phyloP scores from a whole-genome alignment of 345 rosid genomes.

The Euphorbia pulcherrima region DNA sequence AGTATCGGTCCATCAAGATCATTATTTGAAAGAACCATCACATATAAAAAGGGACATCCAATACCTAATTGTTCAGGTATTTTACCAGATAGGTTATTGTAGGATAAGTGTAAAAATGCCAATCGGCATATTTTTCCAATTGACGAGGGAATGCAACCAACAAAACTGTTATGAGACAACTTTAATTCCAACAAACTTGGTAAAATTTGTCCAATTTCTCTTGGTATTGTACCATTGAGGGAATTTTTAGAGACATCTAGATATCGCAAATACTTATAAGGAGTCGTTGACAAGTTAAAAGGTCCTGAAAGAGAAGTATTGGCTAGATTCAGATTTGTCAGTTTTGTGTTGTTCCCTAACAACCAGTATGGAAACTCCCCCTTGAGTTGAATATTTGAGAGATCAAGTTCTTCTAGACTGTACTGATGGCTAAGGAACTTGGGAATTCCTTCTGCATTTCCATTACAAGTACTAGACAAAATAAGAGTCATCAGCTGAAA shows the following conservation, averaged over 20 bases:
- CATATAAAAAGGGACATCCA: neutral
- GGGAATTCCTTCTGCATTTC: neutral
- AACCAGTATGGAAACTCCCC: conserved; percentile 3
- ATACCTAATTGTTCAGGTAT: neutral
- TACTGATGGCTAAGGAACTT: neutral
- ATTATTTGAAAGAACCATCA: neutral
- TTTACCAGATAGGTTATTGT: neutral
- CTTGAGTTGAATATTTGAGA: neutral
- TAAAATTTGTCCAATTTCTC: neutral
- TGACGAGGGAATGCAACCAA: neutral
- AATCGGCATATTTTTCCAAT: neutral
- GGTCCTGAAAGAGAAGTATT: neutral
- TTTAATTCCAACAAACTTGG: neutral
- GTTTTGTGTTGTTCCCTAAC: neutral
- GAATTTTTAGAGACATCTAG: neutral
- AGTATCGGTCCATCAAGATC: neutral
- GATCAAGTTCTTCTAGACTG: neutral
- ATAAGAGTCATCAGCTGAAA: neutral
- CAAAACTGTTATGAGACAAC: neutral
- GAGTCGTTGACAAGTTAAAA: neutral
- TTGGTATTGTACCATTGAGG: neutral
- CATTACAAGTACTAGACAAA: neutral
- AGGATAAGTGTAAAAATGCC: neutral
- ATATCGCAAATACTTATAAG: neutral
- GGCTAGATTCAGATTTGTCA: neutral